Evolutionary conservation across 2,329 filamentous ascomycete genomes (phyloP), one percentile per base, ranked within the genome.

Genomic region (Gaeumannomyces sp.): DNA sequence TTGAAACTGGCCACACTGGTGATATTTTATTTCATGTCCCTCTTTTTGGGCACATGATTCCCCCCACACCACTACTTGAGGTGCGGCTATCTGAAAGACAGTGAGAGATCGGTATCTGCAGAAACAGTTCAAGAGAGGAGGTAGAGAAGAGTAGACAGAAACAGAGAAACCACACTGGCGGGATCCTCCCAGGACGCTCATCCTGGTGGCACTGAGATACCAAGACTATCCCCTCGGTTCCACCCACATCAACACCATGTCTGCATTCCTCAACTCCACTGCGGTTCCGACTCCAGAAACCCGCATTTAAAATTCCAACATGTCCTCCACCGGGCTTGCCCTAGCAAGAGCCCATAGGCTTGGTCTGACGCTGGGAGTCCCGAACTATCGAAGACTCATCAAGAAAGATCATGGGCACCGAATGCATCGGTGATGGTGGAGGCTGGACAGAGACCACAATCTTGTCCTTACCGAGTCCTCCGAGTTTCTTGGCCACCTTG

Each of bases 341-440:
- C 19, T 53, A 25, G n/a, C 45, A n/a, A 25, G 22, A 53, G 14
- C n/a, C 45, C n/a, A 7, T 25, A 45, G 4, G 22, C 22, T 25
- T 10, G 45, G 22, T 10, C 38, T 50, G 45, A 25, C 14, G 8
- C 45, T 10, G 45, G 10, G 45, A 25, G 45, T 10, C n/a, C 8
- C 45, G 45, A 53, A 53, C 45, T n/a, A 33, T 29, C 27, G 59
- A 59, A 8, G 57, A 29, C 57, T 59, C 57, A 19, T 59, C 57
- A 13, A 59, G 57, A 22, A 59, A 59, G 14, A 59, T 59, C 27
- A 31, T 59, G 57, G 57, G 57, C 27, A 59, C 14, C 45, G 45
- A n/a, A 3, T 53, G 19, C 45, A 53, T 53, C n/a, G 45, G 45
- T 10, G 45, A 53, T n/a, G 22, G 45, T 7, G 45, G 45, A 11